Evolutionary conservation across 768 basidiomycete genomes (phyloP).

Genomic region (Tulasnella calospora): DNA sequence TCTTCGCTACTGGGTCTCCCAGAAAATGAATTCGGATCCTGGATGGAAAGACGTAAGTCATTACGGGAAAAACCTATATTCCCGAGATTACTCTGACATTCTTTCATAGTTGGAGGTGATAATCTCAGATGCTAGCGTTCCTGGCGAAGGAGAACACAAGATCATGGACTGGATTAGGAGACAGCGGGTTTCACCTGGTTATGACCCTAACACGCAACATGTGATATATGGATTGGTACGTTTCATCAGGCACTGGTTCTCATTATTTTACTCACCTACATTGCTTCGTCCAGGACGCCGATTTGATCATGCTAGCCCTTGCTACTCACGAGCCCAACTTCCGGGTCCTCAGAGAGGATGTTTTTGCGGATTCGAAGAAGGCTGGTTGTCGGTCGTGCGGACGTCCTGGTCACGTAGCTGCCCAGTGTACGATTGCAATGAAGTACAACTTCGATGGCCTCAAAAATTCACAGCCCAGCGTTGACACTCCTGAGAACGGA

Average conservation of each 20-base stretch:
- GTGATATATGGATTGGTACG: slow-evolving; percentile 95
- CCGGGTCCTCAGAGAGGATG: slow-evolving; percentile 94
- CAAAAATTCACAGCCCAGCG: slow-evolving; percentile 50
- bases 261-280: slow-evolving; percentile 16
- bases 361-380: slow-evolving; percentile 80
- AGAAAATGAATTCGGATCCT: slow-evolving; percentile 90
- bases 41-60: slow-evolving; percentile 84
- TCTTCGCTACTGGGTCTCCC: slow-evolving; percentile 91
- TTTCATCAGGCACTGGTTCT: slow-evolving; percentile 12
- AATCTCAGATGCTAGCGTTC: slow-evolving; percentile 94
- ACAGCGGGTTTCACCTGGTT: slow-evolving; percentile 77
- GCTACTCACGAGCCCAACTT: slow-evolving; percentile 99
- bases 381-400: slow-evolving; percentile 88
- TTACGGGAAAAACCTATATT: background rate
- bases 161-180: slow-evolving; percentile 98
- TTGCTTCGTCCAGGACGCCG: slow-evolving; percentile 69
- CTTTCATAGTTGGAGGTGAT: slow-evolving; percentile 76
- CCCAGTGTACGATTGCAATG: slow-evolving; percentile 82
- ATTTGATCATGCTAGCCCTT: slow-evolving; percentile 96
- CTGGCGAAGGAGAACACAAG: slow-evolving; percentile 99
- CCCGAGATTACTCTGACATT: background rate
- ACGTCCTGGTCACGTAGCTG: slow-evolving; percentile 90
- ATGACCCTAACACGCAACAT: slow-evolving; percentile 92
- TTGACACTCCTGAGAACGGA: slow-evolving; percentile 23
- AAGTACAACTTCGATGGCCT: slow-evolving; percentile 35